Evolutionary conservation across 2,329 filamentous ascomycete genomes (phyloP), one percentile per base, ranked within the genome.

Genomic region (Colletotrichum gigasporum): DNA sequence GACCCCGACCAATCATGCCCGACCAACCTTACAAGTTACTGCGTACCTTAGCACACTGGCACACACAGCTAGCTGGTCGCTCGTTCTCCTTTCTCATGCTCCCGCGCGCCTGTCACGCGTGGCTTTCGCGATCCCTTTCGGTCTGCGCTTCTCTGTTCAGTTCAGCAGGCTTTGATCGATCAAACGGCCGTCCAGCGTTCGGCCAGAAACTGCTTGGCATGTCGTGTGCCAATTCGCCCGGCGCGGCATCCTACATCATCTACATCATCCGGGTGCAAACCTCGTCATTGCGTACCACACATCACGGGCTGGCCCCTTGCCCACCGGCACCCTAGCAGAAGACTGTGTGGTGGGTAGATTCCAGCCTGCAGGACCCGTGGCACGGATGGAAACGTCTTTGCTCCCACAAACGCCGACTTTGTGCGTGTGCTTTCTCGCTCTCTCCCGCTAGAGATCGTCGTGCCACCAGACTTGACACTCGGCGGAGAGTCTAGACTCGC

Each of bases 341-440:
- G 14, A 24, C 28, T 35, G 18, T 37, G 47, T 22, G 53, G 34
- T n/a, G 9, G 28, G 22, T 30, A 50, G 18, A 47, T 32, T 44
- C 39, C 28, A 22, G 26, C 18, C 41, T 55, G 44, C 56, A 57
- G 34, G 42, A 28, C 30, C 37, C 32, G 30, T 39, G 60, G 53
- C 53, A 66, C 60, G 45, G 60, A 64, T 64, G 47, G 47, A 59
- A 59, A 37, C 24, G 59, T 64, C 63, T 52, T 50, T 58, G 59
- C 59, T 56, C 63, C 28, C 48, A 41, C 50, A 42, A 37, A 14
- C 62, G 62, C 14, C 52, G 12, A 30, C n/a, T 52, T 37, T 35
- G 26, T 30, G 39, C 12, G 18, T 30, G 34, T 28, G 28, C 45
- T 20, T 20, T 51, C 55, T 39, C 22, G 44, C 30, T 18, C 42